Evolutionary conservation across 345 rosid species (phyloP), one percentile per base, ranked within the genome.

Genomic region (Isatis tinctoria): DNA sequence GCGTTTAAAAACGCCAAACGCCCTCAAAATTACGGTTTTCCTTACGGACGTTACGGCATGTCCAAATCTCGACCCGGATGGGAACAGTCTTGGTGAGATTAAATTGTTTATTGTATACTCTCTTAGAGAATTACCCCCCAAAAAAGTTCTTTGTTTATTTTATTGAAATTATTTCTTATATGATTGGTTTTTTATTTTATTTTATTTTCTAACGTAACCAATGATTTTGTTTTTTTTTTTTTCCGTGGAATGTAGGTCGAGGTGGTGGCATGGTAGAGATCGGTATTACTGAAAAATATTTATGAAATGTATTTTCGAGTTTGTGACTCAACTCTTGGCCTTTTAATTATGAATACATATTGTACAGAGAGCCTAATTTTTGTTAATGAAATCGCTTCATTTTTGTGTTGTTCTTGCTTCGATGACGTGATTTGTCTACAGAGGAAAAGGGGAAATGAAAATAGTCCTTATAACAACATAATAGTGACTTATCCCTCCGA

Each of bases 1-100:
- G 98, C 99, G 35, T 89, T 83, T 76, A 87, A 72, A 44, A 95
- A 92, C 73, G 82, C 91, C 0, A 86, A 78, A 72, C 77, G 91
- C 49, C 86, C 91, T 47, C 83, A 87, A 69, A 17, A 71, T 12
- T 79, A 88, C 10, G 92, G 82, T 53, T 82, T 85, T 64, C 88
- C 88, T 17, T 81, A 83, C 27, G 93, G 93, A 8, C 80, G 69
- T 5, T 85, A 86, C 74, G 78, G 94, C 81, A 87, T 88, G 93
- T 27, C 74, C 83, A 92, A 95, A 74, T 76, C 83, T 74, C 83
- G 89, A 60, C 91, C 93, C 36, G 72, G 94, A 67, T 85, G 96
- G 92, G 96, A 82, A 80, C 84, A 87, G 63, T 71, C 87, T 13
- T 90, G 97, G 98, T 87, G n/a, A 79, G 76, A 56, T 83, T 22